Evolutionary conservation across 768 basidiomycete species (phyloP).

Genomic region (Mycena latifolia): DNA sequence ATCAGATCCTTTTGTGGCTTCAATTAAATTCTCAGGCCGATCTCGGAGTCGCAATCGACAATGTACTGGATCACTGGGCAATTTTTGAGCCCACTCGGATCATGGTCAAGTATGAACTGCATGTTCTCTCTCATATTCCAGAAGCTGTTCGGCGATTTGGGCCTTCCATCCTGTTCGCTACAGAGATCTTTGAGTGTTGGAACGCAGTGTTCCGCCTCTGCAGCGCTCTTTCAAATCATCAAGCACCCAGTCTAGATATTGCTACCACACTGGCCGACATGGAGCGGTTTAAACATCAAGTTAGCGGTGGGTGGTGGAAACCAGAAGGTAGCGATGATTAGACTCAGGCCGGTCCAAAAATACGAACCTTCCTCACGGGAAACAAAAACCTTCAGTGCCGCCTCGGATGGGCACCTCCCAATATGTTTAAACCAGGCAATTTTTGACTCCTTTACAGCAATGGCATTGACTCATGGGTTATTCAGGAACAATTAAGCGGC

Average conservation of each 20-base stretch:
- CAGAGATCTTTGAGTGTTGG: slow-evolving; percentile 23
- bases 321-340: not conserved
- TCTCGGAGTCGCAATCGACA: slow-evolving; percentile 32
- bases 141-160: slow-evolving; percentile 4
- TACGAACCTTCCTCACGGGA: not conserved
- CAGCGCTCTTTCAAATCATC: slow-evolving; percentile 14
- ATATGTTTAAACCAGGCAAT: too few species aligned
- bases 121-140: not conserved
- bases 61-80: slow-evolving; percentile 27
- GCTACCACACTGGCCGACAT: slow-evolving; percentile 11
- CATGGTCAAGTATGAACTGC: slow-evolving; percentile 8
- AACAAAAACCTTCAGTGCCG: not conserved
- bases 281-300: slow-evolving; percentile 19
- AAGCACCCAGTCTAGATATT: slow-evolving; percentile 14
- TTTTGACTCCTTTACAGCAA: too few species aligned
- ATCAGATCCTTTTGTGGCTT: too few species aligned
- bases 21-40: slow-evolving; percentile 27
- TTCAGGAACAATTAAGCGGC: too few species aligned
- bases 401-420: not conserved
- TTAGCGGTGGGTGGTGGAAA: slow-evolving; percentile 24
- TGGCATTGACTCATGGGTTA: too few species aligned
- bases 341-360: not conserved
- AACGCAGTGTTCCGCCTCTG: slow-evolving; percentile 10
- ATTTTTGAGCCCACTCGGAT: slow-evolving; percentile 42
- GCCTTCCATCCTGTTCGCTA: not conserved